These are phyloP conservation scores for Cystobasidium tubakii DNA, from an alignment of 768 basidiomycete genomes.

Conservation along the genomic window DNA sequence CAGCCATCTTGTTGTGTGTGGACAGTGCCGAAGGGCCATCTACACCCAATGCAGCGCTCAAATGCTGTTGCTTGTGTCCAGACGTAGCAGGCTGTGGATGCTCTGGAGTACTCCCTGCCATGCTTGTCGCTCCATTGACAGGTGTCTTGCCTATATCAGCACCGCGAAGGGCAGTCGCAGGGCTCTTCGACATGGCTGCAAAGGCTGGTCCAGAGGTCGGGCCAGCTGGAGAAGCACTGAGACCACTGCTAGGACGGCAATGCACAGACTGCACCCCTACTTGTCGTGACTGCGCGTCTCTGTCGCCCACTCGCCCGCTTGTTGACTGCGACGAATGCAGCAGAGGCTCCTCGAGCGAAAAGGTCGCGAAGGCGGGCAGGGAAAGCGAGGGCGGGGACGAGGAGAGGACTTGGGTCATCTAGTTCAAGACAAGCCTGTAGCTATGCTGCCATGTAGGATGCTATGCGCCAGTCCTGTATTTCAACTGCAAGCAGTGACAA, in stretches of 20 bases:
- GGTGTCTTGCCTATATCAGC: background rate
- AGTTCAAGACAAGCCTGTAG: background rate
- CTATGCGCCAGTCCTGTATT: too few species aligned
- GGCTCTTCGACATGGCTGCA: background rate
- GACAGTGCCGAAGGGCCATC: too few species aligned
- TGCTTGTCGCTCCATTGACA: background rate
- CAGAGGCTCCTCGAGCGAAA: background rate
- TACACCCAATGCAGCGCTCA: background rate
- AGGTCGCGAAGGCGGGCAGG: background rate
- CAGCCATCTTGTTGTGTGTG: too few species aligned
- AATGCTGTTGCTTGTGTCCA: background rate
- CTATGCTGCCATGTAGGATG: background rate
- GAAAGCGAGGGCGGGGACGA: background rate
- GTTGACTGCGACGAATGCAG: background rate
- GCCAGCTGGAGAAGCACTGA: background rate
- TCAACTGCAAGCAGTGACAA: too few species aligned
- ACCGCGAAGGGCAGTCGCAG: background rate
- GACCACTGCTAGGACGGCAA: background rate
- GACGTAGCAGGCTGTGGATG: background rate
- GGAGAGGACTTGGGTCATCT: background rate
- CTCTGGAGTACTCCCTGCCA: background rate
- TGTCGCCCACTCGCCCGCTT: background rate
- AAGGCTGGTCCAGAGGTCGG: background rate
- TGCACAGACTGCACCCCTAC: background rate
- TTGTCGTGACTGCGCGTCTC: background rate